Evolutionary conservation across 768 basidiomycete species (phyloP).

Genomic region (Agaricus sinodeliciosus): DNA sequence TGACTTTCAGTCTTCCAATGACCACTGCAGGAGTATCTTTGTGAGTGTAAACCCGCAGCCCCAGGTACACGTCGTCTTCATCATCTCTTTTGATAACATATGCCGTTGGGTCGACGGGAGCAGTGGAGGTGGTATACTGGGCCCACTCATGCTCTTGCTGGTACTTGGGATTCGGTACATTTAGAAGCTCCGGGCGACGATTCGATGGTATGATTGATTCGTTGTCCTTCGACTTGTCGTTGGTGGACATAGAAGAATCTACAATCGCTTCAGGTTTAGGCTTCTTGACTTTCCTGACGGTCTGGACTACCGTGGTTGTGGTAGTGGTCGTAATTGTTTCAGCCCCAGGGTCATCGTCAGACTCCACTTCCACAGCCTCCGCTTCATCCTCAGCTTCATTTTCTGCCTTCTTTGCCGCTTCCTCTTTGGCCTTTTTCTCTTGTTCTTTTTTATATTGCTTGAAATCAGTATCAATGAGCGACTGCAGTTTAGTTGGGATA

Average conservation of each 20-base stretch:
- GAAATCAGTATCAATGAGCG: conserved; percentile 29
- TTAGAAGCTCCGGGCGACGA: neutral
- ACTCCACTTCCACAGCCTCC: neutral
- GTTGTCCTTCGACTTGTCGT: neutral
- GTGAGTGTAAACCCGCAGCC: conserved; percentile 36
- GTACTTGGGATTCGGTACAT: conserved; percentile 4
- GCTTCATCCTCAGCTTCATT: conserved; percentile 18
- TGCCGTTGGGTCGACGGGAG: conserved; percentile 15
- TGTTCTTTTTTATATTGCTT: conserved; percentile 24
- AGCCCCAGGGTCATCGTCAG: conserved; percentile 13
- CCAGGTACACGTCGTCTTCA: conserved; percentile 34
- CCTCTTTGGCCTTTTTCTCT: conserved; percentile 14
- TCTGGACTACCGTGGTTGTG: conserved; percentile 20
- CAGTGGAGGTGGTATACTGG: neutral
- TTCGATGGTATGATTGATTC: neutral
- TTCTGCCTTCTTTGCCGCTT: conserved; percentile 13
- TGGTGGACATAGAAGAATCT: neutral
- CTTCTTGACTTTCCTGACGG: conserved; percentile 18
- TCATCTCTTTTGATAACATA: conserved; percentile 20
- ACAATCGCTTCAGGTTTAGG: conserved; percentile 2
- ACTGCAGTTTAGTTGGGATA: conserved; percentile 27
- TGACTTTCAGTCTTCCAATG: conserved; percentile 28
- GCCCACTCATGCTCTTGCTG: conserved; percentile 5
- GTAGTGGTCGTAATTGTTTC: conserved; percentile 23
- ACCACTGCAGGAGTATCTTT: conserved; percentile 34